Base-by-base conservation (phyloP, 164 flowering plant species). In the Magnolia changhungtana region DNA sequence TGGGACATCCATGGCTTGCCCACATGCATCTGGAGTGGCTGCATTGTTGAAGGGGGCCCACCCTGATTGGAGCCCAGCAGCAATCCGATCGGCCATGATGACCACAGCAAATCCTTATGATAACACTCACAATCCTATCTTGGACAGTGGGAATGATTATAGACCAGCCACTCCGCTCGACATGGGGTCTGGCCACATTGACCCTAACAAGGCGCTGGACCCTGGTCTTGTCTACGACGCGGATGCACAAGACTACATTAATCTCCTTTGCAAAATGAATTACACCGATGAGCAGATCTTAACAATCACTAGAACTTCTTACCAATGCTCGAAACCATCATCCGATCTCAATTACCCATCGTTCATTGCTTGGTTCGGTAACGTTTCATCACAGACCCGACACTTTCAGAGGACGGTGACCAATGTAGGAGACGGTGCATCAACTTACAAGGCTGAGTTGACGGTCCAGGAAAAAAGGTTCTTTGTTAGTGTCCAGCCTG, bases 261-360 rank as follows among this genome's bases (percentile, higher is more conserved):
- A 74, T 37, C 81, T 88, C 20, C 85, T 90, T 0, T 89, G 91
- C 52, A 78, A 76, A 0, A 55, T 86, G 85, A 87, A 86, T 27
- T 84, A 70, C 81, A 88, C 88, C 0, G 27, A 13, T 14, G 64
- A 81, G 29, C 87, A 91, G 71, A 80, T 90, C 31, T 0, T 29
- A 13, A 66, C 87, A 67, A 82, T 91, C 49, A 81, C 86, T 0
- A 79, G 88, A 73, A 78, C 84, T 6, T 71, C 72, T 16, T 24
- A 55, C 65, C 10, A 58, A 55, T 77, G 79, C 70, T 63, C 63
- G 21, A 49, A 64, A 55, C 73, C 89, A 2, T 82, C 85, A 21
- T 27, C 82, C 1, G 88, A 88, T 82, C 81, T 90, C 4, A 90
- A 90, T 74, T 88, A 88, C 74, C 92, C 92, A 4, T 87, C 93